Percentiles rank a stretch among this genome's conserved stretches.
These are phyloP conservation scores for Plantago ovata DNA, from an alignment of 257 asterid species.

Conservation along the genomic window DNA sequence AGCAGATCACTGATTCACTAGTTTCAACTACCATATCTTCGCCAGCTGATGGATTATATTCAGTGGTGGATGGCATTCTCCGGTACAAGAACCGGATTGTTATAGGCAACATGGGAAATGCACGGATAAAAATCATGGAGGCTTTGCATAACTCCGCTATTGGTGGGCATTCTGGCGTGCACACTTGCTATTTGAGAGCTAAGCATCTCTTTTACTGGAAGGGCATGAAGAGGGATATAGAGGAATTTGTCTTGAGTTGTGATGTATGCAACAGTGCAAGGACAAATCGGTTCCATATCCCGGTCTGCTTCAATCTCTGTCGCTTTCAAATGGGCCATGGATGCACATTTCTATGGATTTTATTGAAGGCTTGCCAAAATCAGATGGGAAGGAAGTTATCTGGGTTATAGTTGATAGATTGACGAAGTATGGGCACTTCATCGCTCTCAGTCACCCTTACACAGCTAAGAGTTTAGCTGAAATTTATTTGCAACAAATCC, in stretches of 20 bases:
- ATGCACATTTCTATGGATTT: not conserved
- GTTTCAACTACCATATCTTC: too few species aligned
- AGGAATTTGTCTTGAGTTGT: not conserved
- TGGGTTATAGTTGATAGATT: not conserved
- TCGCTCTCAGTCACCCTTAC: not conserved
- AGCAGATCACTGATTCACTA: not conserved
- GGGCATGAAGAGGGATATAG: not conserved
- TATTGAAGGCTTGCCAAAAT: constrained; percentile 4
- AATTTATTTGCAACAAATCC: not conserved
- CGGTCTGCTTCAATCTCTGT: not conserved
- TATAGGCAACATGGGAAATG: not conserved
- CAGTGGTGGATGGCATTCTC: not conserved
- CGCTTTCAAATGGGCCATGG: not conserved
- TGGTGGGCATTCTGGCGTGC: too few species aligned
- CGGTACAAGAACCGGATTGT: not conserved
- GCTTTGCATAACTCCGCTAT: not conserved
- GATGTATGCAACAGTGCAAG: not conserved
- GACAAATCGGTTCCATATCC: not conserved
- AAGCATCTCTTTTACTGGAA: not conserved
- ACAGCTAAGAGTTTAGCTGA: not conserved
- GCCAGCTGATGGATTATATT: too few species aligned
- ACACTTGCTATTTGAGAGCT: too few species aligned
- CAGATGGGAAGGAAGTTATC: not conserved
- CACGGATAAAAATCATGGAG: not conserved
- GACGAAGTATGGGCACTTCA: not conserved